Evolutionary conservation across 192 early-diverging fungal genomes (phyloP), one percentile per base, ranked within the genome.

Genomic region (Diversispora epigaea): DNA sequence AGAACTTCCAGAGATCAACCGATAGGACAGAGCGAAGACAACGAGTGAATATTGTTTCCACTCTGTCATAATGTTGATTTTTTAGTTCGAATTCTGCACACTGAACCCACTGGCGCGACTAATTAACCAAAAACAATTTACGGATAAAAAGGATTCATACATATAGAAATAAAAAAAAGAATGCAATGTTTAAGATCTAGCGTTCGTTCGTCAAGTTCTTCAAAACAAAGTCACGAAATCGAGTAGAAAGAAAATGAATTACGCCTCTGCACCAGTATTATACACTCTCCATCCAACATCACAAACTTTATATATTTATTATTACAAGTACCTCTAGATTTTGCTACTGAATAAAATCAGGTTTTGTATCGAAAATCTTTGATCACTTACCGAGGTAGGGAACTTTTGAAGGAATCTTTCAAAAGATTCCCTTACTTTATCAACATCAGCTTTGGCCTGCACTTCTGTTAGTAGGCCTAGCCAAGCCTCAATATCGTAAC

Each of bases 1-100:
- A 98, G 72, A 89, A 90, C 64, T 90, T 87, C 92, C 93, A 96
- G 12, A 97, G 84, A 19, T 95, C 93, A 44, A 98, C 91, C 9
- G 91, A 91, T 6, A 91, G 86, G n/a, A 94, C 93, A 58, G 84
- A 86, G 63, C 88, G 86, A 62, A 97, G 86, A 77, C 92, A 94
- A 61, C 88, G 85, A 56, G 86, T 90, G 75, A 96, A 98, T 21
- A 98, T 81, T n/a, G 86, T 76, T 79, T 96, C 95, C 12, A 95
- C 89, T 71, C 88, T 81, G 58, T 89, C 89, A 69, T 86, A 91
- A 78, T 91, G 89, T 15, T 86, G 82, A 55, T 91, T 85, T 66
- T 89, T 89, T 62, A 94, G 86, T 80, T 98, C 96, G 81, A 93
- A 87, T 69, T 92, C 92, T 61, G 88, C 87, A 76, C 92, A 94